Conservation (phyloP, 306 rosid species). For the Vigna nakashimae region DNA sequence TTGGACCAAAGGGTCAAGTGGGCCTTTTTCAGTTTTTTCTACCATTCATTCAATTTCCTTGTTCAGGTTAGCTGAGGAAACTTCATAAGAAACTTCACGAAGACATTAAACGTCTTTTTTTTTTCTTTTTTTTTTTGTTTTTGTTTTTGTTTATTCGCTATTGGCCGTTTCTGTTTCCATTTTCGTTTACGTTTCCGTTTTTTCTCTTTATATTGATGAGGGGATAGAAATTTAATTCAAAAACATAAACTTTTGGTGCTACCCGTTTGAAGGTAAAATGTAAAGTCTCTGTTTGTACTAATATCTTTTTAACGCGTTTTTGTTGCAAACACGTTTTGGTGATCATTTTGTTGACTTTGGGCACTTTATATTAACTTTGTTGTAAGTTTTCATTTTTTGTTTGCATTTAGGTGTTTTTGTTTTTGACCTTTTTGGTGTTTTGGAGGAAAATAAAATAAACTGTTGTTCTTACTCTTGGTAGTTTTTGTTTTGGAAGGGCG, state of each 20-base stretch:
- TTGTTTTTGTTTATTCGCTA: conserved; percentile 26
- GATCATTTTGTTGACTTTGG: neutral
- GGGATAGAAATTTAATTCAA: neutral
- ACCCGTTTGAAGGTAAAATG: conserved; percentile 4
- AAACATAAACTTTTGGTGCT: conserved; percentile 19
- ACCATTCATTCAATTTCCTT: conserved; percentile 31
- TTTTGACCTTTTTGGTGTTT: conserved; percentile 16
- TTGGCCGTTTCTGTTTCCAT: neutral
- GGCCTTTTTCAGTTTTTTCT: neutral
- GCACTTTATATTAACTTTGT: neutral
- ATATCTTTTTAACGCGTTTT: conserved; percentile 34
- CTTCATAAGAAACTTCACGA: conserved; percentile 14
- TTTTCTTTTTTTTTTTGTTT: neutral
- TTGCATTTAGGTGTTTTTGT: conserved; percentile 2
- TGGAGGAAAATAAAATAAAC: neutral
- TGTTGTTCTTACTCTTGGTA: neutral
- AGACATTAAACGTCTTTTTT: neutral
- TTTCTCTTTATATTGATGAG: neutral
- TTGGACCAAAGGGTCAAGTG: neutral
- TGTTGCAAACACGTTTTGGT: conserved; percentile 5
- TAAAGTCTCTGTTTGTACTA: conserved; percentile 38
- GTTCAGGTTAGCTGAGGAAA: conserved; percentile 29
- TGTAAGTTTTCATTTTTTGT: neutral
- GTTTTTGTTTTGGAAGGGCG: conserved; percentile 4
- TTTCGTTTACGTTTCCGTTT: neutral